Evolutionary conservation across 2,329 filamentous ascomycete species (phyloP).

Genomic region (Fusarium neocosmosporiellum): DNA sequence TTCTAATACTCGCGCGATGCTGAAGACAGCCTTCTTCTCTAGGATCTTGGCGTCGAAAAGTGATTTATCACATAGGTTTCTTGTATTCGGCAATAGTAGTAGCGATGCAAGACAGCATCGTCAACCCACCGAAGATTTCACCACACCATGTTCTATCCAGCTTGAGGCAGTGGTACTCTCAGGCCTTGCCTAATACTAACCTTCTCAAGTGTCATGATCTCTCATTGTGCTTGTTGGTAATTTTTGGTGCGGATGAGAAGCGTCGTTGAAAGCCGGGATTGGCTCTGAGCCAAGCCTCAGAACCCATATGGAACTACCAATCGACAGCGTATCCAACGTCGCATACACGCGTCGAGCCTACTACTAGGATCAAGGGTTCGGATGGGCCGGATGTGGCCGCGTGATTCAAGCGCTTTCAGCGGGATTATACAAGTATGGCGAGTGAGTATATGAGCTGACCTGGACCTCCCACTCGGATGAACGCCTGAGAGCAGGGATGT

Average conservation of each 20-base stretch:
- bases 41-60: too few species aligned
- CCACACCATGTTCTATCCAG: too few species aligned
- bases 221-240: not conserved
- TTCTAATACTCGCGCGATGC: too few species aligned
- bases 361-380: not conserved
- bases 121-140: not conserved
- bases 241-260: not conserved
- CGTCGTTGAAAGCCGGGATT: not conserved
- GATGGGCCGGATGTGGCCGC: not conserved
- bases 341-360: not conserved
- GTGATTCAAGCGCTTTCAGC: not conserved
- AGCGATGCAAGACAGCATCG: too few species aligned
- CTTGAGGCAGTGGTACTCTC: too few species aligned
- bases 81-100: too few species aligned
- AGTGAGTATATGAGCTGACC: not conserved
- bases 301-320: not conserved
- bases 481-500: too few species aligned
- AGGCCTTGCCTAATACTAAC: not conserved
- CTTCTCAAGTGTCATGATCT: not conserved
- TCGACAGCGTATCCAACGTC: not conserved
- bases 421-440: not conserved
- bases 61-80: too few species aligned
- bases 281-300: not conserved
- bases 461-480: not conserved
- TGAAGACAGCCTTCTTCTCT: too few species aligned